Evolutionary conservation across 345 rosid genomes (phyloP), one percentile per base, ranked within the genome.

Genomic region (Populus tremula): DNA sequence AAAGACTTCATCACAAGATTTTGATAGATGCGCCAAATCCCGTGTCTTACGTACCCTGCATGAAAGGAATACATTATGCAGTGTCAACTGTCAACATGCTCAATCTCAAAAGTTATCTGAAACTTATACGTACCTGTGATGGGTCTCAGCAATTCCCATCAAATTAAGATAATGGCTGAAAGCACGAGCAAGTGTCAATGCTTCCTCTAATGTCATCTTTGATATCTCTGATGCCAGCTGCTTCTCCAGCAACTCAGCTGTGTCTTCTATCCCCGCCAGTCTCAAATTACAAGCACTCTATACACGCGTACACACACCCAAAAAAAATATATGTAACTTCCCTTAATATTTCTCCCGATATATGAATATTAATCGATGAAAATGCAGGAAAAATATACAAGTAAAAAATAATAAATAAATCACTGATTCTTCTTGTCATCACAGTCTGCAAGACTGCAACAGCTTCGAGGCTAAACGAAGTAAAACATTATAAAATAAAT

Each of bases 81-180:
- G 39, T 11, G 17, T 69, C 54, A 39, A 78, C 3, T 11, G 17
- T 69, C 54, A 39, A 78, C 3, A 54, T 53, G 41, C 63, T 47
- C 71, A 13, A 50, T 39, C 11, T 23, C 17, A 13, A 71, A 70
- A 68, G 67, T 18, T 20, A 67, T 43, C 71, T 23, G 64, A 59
- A 59, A 59, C 64, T 59, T 47, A 21, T 23, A 72, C 43, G 67
- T 76, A 92, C 98, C 98, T 86, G 83, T 92, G 99, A 84, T 95
- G 97, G 62, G 98, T 93, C 82, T 95, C 99, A 8, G 98, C 98
- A 76, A 93, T 90, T 67, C 98, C 91, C 99, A 92, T 95, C 78
- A 95, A 80, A 84, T 89, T 95, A 61, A 95, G 99, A 83, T 89
- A 91, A 87, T 95, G 99, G 81, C 96, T 91, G 79, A 88, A 93